Evolutionary conservation across 768 basidiomycete species (phyloP).

Genomic region (Clitopilus hobsonii): DNA sequence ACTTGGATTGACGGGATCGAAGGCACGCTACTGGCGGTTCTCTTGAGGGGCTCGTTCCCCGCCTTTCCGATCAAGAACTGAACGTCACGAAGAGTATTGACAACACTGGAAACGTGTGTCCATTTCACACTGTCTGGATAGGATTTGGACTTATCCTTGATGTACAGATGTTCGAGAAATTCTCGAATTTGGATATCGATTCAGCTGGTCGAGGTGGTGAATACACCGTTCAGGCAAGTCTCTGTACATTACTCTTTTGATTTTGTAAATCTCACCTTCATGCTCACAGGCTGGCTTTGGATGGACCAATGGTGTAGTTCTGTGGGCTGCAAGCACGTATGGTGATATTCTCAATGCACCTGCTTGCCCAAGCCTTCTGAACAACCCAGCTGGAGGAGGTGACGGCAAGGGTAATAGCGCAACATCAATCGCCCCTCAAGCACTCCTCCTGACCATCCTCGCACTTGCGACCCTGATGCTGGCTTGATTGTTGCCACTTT

Average conservation of each 20-base stretch:
- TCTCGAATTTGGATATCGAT: conserved; percentile 74
- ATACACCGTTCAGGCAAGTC: conserved; percentile 74
- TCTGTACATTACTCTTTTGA: conserved; percentile 1
- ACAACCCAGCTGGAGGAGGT: not conserved
- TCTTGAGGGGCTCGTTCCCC: conserved; percentile 63
- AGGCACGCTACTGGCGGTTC: conserved; percentile 89
- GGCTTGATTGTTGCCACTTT: not conserved
- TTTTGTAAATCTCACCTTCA: not conserved
- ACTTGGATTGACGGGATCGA: not conserved
- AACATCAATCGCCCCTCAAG: not conserved
- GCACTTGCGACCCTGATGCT: not conserved
- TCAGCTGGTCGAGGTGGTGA: conserved; percentile 80
- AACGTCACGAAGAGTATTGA: conserved; percentile 61
- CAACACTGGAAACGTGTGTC: conserved; percentile 71
- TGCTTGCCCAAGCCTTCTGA: conserved; percentile 47
- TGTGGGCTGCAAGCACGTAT: conserved; percentile 71
- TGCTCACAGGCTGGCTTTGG: conserved; percentile 65
- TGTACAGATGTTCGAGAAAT: conserved; percentile 85
- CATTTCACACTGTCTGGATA: not conserved
- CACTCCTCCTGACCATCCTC: not conserved
- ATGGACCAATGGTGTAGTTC: conserved; percentile 82
- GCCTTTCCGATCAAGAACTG: conserved; percentile 64
- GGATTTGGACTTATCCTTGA: conserved; percentile 3
- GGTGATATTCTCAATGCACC: conserved; percentile 58
- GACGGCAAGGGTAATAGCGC: not conserved